Percentiles rank a stretch among this genome's conserved stretches.
Evolutionary conservation across 2,329 filamentous ascomycete species (phyloP).

Genomic region (Cordyceps cateniannulata): DNA sequence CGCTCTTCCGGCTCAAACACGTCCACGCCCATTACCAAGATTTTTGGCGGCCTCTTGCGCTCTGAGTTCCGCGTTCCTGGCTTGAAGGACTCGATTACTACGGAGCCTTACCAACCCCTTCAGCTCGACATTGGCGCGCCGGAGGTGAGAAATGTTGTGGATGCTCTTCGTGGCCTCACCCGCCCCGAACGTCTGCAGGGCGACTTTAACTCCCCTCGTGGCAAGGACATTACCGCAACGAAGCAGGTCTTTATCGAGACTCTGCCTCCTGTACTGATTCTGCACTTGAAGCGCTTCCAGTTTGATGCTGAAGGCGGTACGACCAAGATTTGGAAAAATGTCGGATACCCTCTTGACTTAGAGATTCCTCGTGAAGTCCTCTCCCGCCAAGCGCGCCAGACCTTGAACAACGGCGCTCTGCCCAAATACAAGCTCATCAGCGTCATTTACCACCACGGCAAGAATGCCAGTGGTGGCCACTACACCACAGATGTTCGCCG

Average conservation of each 20-base stretch:
- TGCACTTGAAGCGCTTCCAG: conserved; percentile 96
- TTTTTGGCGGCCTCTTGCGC: conserved; percentile 86
- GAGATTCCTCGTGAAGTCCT: conserved; percentile 91
- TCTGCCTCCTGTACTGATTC: conserved; percentile 81
- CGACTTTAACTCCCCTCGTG: conserved; percentile 73
- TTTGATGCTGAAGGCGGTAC: conserved; percentile 84
- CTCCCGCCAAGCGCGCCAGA: conserved; percentile 62
- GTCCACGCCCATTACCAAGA: conserved; percentile 83
- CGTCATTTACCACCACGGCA: conserved; percentile 96
- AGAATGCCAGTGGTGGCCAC: conserved; percentile 91
- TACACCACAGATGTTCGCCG: conserved; percentile 96
- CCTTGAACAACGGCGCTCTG: conserved; percentile 57
- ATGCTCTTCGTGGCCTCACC: conserved; percentile 81
- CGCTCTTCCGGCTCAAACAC: conserved; percentile 72
- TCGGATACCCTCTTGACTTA: conserved; percentile 89
- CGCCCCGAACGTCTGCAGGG: conserved; percentile 78
- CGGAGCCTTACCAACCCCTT: conserved; percentile 88
- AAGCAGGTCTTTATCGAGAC: conserved; percentile 95
- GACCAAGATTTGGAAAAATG: conserved; percentile 97
- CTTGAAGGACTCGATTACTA: conserved; percentile 81
- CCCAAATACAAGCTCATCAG: conserved; percentile 82
- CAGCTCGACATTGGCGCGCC: conserved; percentile 90
- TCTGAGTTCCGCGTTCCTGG: conserved; percentile 85
- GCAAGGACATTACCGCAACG: conserved; percentile 69
- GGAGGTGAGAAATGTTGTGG: conserved; percentile 82